phyloP scores from a whole-genome alignment of 371 early-diverging fungal species.

The Amoeboaphelidium protococcarum region DNA sequence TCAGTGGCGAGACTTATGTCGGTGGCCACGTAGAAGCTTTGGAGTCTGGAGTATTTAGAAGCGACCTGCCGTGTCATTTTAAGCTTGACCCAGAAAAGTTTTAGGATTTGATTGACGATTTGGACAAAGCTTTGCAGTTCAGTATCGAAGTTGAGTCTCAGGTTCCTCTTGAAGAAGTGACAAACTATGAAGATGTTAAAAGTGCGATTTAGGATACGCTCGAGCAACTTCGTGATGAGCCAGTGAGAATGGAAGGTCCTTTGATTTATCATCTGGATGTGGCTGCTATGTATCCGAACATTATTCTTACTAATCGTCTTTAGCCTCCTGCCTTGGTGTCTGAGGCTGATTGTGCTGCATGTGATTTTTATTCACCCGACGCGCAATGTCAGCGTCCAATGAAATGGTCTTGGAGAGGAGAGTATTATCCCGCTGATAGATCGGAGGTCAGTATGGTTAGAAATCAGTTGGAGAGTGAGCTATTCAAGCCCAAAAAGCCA shows the following conservation, averaged over 20 bases:
- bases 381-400: slow-evolving; percentile 81
- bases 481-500: slow-evolving; percentile 32
- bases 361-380: slow-evolving; percentile 71
- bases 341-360: slow-evolving; percentile 73
- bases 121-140: slow-evolving; percentile 74
- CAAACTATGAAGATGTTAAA: slow-evolving; percentile 37
- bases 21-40: slow-evolving; percentile 98
- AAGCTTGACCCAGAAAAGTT: slow-evolving; percentile 39
- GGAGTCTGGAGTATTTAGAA: slow-evolving; percentile 93
- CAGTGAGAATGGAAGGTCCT: slow-evolving; percentile 48
- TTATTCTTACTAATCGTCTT: slow-evolving; percentile 94
- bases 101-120: slow-evolving; percentile 52
- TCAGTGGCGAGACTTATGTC: slow-evolving; percentile 91
- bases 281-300: slow-evolving; percentile 99
- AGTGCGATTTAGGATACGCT: slow-evolving; percentile 25
- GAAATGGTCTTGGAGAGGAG: slow-evolving; percentile 96
- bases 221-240: slow-evolving; percentile 34
- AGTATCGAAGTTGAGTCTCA: slow-evolving; percentile 60
- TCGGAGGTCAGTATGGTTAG: slow-evolving; percentile 79
- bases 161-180: slow-evolving; percentile 29
- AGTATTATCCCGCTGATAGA: slow-evolving; percentile 70
- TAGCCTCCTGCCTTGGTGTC: slow-evolving; percentile 94
- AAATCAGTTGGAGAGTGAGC: slow-evolving; percentile 53
- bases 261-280: slow-evolving; percentile 98
- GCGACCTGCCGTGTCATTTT: slow-evolving; percentile 82